phyloP scores from a whole-genome alignment of 2,329 filamentous ascomycete species.

The Penicillium thymicola region DNA sequence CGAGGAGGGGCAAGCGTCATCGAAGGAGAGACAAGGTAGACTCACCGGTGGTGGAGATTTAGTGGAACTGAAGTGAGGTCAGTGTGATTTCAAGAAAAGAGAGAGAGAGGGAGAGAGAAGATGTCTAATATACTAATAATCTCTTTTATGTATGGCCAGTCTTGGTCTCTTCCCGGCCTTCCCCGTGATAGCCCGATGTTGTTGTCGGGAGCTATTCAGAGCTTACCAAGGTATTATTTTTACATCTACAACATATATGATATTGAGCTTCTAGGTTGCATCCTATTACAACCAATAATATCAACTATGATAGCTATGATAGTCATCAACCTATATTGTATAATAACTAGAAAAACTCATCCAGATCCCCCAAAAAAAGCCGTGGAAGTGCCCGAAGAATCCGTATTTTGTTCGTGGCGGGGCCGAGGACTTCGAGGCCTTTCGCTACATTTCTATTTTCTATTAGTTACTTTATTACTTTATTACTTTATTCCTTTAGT shows the following conservation, averaged over 20 bases:
- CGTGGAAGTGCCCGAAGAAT: neutral
- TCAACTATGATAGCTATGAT: neutral
- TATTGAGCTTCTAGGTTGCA: neutral
- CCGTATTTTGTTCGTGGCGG: conserved; percentile 27
- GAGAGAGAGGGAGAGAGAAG: neutral
- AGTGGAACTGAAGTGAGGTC: conserved; percentile 35
- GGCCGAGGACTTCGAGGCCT: conserved; percentile 22
- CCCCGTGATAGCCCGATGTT: conserved; percentile 17
- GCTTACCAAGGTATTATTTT: too few relatives aligned
- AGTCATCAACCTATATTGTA: neutral
- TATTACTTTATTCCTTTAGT: neutral
- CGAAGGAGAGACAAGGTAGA: conserved; percentile 16
- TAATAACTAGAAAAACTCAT: neutral
- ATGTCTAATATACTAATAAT: conserved; percentile 1
- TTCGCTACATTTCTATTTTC: conserved; percentile 12
- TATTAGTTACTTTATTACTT: neutral
- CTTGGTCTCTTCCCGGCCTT: conserved; percentile 11
- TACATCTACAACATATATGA: neutral
- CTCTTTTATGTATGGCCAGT: conserved; percentile 6
- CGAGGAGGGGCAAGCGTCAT: conserved; percentile 27
- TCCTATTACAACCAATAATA: neutral
- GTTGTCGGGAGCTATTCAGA: neutral
- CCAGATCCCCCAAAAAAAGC: neutral
- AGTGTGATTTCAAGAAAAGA: conserved; percentile 32
- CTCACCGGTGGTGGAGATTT: conserved; percentile 39